Evolutionary conservation across 352 stramenopile genomes (phyloP).

Genomic region (Phytophthora pini): DNA sequence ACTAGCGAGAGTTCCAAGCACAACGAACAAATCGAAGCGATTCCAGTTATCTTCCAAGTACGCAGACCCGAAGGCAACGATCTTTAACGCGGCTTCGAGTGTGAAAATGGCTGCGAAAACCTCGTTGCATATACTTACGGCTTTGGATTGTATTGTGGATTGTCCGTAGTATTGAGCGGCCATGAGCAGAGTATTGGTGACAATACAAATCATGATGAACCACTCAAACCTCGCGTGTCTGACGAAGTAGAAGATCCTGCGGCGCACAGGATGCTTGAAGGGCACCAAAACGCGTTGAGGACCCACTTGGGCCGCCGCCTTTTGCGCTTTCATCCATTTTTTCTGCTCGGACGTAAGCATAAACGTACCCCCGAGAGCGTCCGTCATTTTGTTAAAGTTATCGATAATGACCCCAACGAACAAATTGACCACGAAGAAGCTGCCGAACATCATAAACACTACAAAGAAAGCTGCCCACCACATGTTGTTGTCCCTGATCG

Average conservation of each 20-base stretch:
- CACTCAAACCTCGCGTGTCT: slow-evolving; percentile 81
- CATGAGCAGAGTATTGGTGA: slow-evolving; percentile 91
- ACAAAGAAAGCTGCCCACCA: slow-evolving; percentile 87
- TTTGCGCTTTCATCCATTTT: slow-evolving; percentile 86
- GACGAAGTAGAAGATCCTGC: slow-evolving; percentile 69
- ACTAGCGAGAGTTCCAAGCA: slow-evolving; percentile 61
- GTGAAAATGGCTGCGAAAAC: slow-evolving; percentile 90
- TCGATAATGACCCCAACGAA: slow-evolving; percentile 95
- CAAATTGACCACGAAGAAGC: slow-evolving; percentile 94
- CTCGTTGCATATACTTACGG: slow-evolving; percentile 78
- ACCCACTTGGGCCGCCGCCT: slow-evolving; percentile 57
- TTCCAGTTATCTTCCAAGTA: slow-evolving; percentile 92
- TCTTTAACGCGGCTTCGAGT: slow-evolving; percentile 87
- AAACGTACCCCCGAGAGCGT: slow-evolving; percentile 59
- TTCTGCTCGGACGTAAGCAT: slow-evolving; percentile 89
- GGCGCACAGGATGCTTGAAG: slow-evolving; percentile 56
- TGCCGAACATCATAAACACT: slow-evolving; percentile 90
- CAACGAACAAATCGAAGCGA: slow-evolving; percentile 87
- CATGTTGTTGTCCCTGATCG: slow-evolving; percentile 80
- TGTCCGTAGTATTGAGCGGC: slow-evolving; percentile 87
- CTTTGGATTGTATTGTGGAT: slow-evolving; percentile 44
- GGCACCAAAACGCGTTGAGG: slow-evolving; percentile 62
- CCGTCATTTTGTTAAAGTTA: slow-evolving; percentile 93
- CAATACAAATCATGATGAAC: slow-evolving; percentile 91
- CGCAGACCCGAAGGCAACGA: slow-evolving; percentile 67